Conservation (phyloP, 495 filamentous ascomycete species). For the Staphylotrichum tortipilum region DNA sequence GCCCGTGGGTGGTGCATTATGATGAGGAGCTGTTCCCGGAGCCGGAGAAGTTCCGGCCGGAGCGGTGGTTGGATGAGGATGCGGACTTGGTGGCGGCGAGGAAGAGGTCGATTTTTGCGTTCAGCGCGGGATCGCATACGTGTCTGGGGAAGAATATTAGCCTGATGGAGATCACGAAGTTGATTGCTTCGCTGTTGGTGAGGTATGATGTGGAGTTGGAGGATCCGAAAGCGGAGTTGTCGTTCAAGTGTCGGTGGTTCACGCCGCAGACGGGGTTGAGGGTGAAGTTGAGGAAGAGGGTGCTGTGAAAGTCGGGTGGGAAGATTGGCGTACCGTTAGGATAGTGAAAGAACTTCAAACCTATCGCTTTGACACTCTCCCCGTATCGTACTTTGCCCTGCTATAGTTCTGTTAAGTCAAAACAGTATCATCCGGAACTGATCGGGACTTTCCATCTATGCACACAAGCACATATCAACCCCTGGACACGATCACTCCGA, state of each 20-base stretch:
- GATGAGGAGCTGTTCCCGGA: conserved; percentile 39
- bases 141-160: conserved; percentile 59
- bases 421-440: too few species aligned
- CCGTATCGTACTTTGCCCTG: too few species aligned
- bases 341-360: too few species aligned
- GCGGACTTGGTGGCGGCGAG: conserved; percentile 22
- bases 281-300: too few species aligned
- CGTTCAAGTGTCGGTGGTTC: conserved; percentile 12
- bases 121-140: conserved; percentile 52
- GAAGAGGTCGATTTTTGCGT: conserved; percentile 30
- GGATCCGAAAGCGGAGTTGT: conserved; percentile 15
- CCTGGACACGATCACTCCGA: too few species aligned
- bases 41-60: conserved; percentile 44
- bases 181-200: conserved; percentile 51
- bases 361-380: too few species aligned
- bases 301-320: too few species aligned
- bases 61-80: conserved; percentile 33
- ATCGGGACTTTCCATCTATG: too few species aligned
- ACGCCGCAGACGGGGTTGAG: conserved; percentile 10
- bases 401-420: too few species aligned
- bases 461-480: too few species aligned
- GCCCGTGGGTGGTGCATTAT: conserved; percentile 26
- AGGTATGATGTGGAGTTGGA: conserved; percentile 35
- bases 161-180: conserved; percentile 55
- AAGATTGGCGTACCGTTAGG: too few species aligned